Base-by-base conservation (phyloP, 2,329 filamentous ascomycete species). In the Aspergillus fumigatus region DNA sequence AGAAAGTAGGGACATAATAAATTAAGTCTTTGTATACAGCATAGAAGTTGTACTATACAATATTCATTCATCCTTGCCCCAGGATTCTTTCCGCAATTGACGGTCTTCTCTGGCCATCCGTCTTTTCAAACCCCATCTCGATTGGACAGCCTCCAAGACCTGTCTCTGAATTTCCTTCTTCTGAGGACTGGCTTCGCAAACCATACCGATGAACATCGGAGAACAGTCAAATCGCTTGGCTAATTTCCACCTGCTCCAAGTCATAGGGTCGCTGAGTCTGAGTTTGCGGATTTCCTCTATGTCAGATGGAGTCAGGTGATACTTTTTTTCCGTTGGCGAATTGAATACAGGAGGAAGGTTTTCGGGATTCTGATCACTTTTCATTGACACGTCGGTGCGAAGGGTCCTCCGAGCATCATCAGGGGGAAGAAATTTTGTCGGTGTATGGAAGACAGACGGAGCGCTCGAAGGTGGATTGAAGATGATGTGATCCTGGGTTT, bases 391-490 rank as follows among this genome's bases (percentile, higher is more conserved):
- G 52, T 73, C 62, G n/a, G 71, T 60, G 63, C 79, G 79, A 29
- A 84, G 69, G 45, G 70, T 65, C 59, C 78, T 74, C 55, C 85
- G 78, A 23, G 77, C 75, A 72, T 88, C 86, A 60, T 78, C 75
- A 53, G 76, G 68, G 4, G 86, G 86, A 7, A 88, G 77, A 69
- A 88, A 88, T 62, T 86, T 85, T 27, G 79, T 73, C 1, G 86
- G 86, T 1, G 86, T 88, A 67, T 86, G 82, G 66, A 84, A 85
- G 25, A 84, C 80, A 59, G 79, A 84, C 7, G 86, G 85, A 6
- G 82, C 80, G 27, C 83, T 82, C 6, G 84, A 84, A 0, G 86
- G 86, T 38, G 86, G 86, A 63, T 88, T 88, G 78, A 84, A 84
- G 68, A 88, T 79, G 67, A 86, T 84, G 65, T 83, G 80, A 56